phyloP scores from a whole-genome alignment of 2,329 filamentous ascomycete species.

The Fusarium sp. region DNA sequence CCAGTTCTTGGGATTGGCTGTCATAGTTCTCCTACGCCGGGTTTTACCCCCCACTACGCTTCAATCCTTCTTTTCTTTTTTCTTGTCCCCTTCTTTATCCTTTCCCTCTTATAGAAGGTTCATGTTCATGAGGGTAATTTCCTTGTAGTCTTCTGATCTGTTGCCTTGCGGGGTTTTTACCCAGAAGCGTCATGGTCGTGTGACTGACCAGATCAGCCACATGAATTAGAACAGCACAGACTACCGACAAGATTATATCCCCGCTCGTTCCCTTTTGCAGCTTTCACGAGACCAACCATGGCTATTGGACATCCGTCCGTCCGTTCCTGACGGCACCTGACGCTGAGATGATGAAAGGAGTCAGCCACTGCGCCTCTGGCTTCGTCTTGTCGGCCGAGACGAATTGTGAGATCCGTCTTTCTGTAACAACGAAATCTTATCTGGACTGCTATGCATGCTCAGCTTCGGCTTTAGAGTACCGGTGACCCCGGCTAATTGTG shows the following conservation, averaged over 20 bases:
- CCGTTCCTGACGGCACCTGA: conserved; percentile 41
- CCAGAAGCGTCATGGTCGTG: conserved; percentile 34
- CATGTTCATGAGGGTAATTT: conserved; percentile 1
- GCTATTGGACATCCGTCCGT: conserved; percentile 8
- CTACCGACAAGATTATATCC: conserved; percentile 6
- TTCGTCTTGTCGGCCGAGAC: conserved; percentile 38
- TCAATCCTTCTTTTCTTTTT: conserved; percentile 4
- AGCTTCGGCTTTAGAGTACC: conserved; percentile 14
- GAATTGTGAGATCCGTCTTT: conserved; percentile 22
- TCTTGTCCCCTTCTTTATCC: conserved; percentile 12
- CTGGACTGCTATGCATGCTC: conserved; percentile 6
- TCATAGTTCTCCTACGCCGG: conserved; percentile 9
- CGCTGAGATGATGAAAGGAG: conserved; percentile 20
- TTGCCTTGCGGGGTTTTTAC: conserved; percentile 31
- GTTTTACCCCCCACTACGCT: conserved; percentile 3
- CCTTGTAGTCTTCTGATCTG: conserved; percentile 39
- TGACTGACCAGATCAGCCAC: conserved; percentile 41
- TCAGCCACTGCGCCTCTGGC: conserved; percentile 28
- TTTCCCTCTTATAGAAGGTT: conserved; percentile 25
- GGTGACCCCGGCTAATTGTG: conserved; percentile 30
- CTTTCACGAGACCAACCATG: conserved; percentile 22
- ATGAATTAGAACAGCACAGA: conserved; percentile 8
- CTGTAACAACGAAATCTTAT: neutral
- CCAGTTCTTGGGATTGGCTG: conserved; percentile 10
- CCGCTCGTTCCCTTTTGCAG: conserved; percentile 26